These are phyloP conservation scores for Myxozyma geophila DNA, from an alignment of 805 yeast genomes.

Conservation along the genomic window DNA sequence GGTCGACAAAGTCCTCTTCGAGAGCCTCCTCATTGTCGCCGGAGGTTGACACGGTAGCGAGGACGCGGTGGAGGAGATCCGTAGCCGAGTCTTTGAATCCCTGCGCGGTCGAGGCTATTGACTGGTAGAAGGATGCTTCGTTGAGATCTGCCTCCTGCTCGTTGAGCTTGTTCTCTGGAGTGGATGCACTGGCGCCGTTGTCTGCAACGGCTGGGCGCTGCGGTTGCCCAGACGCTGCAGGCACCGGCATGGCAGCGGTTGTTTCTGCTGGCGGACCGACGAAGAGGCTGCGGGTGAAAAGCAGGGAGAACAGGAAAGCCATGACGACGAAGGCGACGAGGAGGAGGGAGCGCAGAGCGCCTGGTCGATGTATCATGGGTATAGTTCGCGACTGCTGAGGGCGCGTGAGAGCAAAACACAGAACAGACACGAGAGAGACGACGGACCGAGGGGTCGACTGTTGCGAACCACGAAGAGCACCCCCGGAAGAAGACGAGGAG, in stretches of 20 bases:
- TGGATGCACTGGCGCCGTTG: too few species aligned
- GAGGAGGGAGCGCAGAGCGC: too few species aligned
- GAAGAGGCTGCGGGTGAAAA: background rate
- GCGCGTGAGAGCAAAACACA: too few species aligned
- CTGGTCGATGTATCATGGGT: too few species aligned
- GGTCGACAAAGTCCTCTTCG: slow-evolving; percentile 1
- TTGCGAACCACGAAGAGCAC: background rate
- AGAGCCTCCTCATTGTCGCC: slow-evolving; percentile 3
- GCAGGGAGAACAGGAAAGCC: too few species aligned
- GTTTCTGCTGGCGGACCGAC: background rate
- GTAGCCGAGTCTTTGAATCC: slow-evolving; percentile 6
- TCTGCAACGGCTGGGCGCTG: background rate
- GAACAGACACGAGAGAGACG: background rate
- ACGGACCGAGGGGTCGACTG: background rate
- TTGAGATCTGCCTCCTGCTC: background rate
- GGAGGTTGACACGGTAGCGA: background rate
- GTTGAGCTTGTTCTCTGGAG: background rate
- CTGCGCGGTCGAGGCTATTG: background rate
- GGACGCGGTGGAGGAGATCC: slow-evolving; percentile 1
- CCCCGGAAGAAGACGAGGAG: too few species aligned
- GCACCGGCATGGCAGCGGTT: background rate
- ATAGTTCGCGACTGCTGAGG: too few species aligned
- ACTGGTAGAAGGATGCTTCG: background rate
- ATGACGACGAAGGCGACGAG: too few species aligned
- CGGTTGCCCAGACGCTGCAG: background rate